Evolutionary conservation across 2,329 filamentous ascomycete species (phyloP), one percentile per base, ranked within the genome.

Genomic region (Plectosphaerella cucumerina): DNA sequence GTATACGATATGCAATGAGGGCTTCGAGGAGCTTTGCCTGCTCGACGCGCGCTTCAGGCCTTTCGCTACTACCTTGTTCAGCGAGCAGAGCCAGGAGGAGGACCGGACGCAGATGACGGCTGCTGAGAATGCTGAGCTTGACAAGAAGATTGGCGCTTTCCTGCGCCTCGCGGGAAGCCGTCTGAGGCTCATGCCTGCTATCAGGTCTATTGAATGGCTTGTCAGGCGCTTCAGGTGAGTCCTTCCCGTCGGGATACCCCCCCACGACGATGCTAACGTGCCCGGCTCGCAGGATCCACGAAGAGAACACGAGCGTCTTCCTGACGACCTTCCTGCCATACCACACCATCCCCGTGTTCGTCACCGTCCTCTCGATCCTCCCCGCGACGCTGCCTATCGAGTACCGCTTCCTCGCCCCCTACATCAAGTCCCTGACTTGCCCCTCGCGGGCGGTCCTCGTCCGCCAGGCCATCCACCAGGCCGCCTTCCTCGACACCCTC

Each of bases 201-300:
- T 96, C 49, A 96, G 95, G 70, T 85, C 92, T 15, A 78, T 97
- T 35, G 95, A 99, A 73, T 99, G 94, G 94, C 79, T 99, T 44
- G 81, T 99, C 50, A 80, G 94, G 62, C 81, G 93, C 62, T 99
- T 97, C 64, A 84, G 86, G 90, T 95, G 74, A 55, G 78, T 60
- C 8, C 35, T 6, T n/a, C 12, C 17, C 15, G 9, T 42, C 39
- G 20, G 39, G n/a, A n/a, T n/a, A n/a, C n/a, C 17, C 18, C 26
- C n/a, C 10, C 21, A 31, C 18, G 33, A 34, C 23, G 10, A 21
- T 14, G 14, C 23, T 49, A 37, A 53, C 62, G 33, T 42, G 12
- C 14, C 15, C 12, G 21, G 15, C 5, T 26, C n/a, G 5, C 59
- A 95, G 92, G 59, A 84, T 96, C 48, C 94, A 99, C 66, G 90